Evolutionary conservation across 176 grass and related monocot species (phyloP).

Genomic region (Alloteropsis semialata): DNA sequence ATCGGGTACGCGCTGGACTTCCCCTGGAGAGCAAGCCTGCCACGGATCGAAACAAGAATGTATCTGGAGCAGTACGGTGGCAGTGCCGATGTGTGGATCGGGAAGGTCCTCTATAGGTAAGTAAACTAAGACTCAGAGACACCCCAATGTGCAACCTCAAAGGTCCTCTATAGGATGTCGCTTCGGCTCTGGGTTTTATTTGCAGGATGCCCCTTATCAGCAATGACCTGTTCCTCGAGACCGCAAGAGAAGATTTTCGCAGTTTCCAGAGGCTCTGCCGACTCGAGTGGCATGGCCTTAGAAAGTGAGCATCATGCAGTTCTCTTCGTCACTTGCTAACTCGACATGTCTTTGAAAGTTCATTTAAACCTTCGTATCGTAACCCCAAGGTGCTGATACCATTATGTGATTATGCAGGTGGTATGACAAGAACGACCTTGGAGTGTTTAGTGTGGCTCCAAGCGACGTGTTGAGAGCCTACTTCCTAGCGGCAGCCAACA

Average conservation of each 20-base stretch:
- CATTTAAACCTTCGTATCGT: too few relatives aligned
- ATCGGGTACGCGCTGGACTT: not conserved
- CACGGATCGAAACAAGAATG: constrained; percentile 19
- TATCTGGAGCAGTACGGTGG: constrained; percentile 38
- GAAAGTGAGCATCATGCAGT: too few relatives aligned
- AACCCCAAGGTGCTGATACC: too few relatives aligned
- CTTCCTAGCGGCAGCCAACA: constrained; percentile 51
- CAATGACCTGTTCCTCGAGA: constrained; percentile 52
- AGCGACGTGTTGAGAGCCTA: constrained; percentile 20
- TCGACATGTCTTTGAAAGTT: too few relatives aligned
- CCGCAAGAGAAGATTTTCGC: constrained; percentile 54
- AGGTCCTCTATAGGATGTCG: too few relatives aligned
- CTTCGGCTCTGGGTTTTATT: too few relatives aligned
- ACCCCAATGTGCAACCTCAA: too few relatives aligned
- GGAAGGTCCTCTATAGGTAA: constrained; percentile 32
- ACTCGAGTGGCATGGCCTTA: constrained; percentile 44
- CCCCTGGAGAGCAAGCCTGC: not conserved
- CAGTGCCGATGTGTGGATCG: constrained; percentile 14
- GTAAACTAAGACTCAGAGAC: too few relatives aligned
- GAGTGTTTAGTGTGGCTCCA: not conserved
- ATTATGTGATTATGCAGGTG: too few relatives aligned
- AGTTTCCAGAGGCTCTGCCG: constrained; percentile 37
- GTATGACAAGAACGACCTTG: constrained; percentile 25
- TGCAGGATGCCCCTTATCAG: constrained; percentile 57
- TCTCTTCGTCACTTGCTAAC: too few relatives aligned